Evolutionary conservation across 257 asterid species (phyloP).

Genomic region (Solanum pinnatisectum): DNA sequence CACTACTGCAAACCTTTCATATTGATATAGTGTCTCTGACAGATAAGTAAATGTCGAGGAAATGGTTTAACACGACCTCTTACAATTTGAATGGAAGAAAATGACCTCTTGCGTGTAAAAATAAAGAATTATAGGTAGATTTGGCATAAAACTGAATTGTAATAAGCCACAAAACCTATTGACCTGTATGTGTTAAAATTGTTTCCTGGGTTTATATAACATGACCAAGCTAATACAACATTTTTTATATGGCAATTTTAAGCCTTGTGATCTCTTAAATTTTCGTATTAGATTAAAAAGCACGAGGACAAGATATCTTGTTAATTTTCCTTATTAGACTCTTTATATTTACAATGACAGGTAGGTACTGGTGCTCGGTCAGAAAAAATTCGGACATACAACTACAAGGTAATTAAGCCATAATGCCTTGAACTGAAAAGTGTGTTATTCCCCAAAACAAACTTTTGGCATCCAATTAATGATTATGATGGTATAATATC

Average conservation of each 20-base stretch:
- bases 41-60: not conserved
- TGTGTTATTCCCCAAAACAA: not conserved
- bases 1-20: not conserved
- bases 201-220: not conserved
- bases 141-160: not conserved
- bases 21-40: not conserved
- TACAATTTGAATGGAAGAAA: not conserved
- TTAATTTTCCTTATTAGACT: conserved; percentile 5
- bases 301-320: not conserved
- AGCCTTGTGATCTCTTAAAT: not conserved
- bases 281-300: not conserved
- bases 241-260: not conserved
- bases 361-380: conserved; percentile 98
- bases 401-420: conserved; percentile 60
- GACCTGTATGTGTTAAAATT: not conserved
- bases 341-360: conserved; percentile 30
- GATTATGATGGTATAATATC: not conserved
- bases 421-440: not conserved
- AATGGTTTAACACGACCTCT: not conserved
- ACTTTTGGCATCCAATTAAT: not conserved
- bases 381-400: conserved; percentile 94
- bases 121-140: not conserved
- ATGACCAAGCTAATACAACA: not conserved
- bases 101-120: not conserved
- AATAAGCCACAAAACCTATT: not conserved